These are phyloP conservation scores for Ogataea paraovalis DNA, from an alignment of 805 yeast genomes.

Conservation along the genomic window DNA sequence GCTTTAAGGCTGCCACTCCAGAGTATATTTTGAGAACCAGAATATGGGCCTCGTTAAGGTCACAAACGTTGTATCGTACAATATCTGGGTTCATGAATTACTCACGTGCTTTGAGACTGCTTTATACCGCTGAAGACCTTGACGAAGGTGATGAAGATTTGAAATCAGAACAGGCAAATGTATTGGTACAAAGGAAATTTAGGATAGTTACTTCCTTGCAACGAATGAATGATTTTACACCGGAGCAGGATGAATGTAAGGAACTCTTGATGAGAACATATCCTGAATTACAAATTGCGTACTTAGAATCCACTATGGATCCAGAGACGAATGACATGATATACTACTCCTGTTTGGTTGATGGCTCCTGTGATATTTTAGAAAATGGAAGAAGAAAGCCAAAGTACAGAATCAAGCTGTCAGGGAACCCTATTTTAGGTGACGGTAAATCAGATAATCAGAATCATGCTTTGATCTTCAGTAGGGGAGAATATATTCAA, in stretches of 20 bases:
- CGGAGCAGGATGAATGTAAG: constrained; percentile 55
- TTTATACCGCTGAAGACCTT: constrained; percentile 52
- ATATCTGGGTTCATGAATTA: constrained; percentile 82
- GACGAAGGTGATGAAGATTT: constrained; percentile 34
- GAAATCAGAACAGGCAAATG: constrained; percentile 42
- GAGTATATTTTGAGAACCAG: constrained; percentile 67
- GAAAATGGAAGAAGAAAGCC: constrained; percentile 59
- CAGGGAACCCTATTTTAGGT: constrained; percentile 81
- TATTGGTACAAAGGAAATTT: constrained; percentile 59
- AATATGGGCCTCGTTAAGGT: constrained; percentile 80
- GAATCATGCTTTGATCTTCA: constrained; percentile 68
- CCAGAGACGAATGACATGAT: constrained; percentile 40
- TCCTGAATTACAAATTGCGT: constrained; percentile 64
- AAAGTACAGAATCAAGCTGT: constrained; percentile 57
- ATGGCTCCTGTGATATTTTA: constrained; percentile 60
- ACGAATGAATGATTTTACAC: constrained; percentile 47
- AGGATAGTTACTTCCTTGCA: constrained; percentile 66
- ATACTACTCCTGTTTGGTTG: constrained; percentile 65
- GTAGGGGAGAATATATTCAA: constrained; percentile 78
- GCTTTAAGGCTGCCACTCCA: constrained; percentile 63
- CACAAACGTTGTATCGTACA: constrained; percentile 79
- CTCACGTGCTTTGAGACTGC: constrained; percentile 61
- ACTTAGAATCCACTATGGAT: constrained; percentile 50
- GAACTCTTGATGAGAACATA: constrained; percentile 59
- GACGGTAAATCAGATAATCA: constrained; percentile 86